phyloP scores from a whole-genome alignment of 1,284 basidiomycete species.

The Fomitopsis schrenkii region DNA sequence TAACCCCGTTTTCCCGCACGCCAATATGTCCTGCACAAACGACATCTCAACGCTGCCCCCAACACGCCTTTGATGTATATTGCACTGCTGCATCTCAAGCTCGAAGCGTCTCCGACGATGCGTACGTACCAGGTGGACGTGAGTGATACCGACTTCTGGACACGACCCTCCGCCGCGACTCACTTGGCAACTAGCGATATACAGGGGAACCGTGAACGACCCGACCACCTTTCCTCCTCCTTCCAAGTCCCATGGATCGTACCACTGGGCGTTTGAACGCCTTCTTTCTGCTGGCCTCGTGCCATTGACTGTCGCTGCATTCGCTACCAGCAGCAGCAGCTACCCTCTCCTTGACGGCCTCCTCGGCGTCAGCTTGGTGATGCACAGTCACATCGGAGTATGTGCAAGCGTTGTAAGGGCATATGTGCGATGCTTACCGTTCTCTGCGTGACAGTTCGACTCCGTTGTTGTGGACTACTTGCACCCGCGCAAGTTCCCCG shows the following conservation, averaged over 20 bases:
- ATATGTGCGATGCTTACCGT: background rate
- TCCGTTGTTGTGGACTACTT: constrained; percentile 83
- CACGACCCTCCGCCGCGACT: background rate
- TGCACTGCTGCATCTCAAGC: constrained; percentile 12
- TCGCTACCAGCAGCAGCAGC: constrained; percentile 63
- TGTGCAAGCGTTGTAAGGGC: constrained; percentile 19
- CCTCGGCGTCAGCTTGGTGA: constrained; percentile 81
- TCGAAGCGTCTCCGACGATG: constrained; percentile 23
- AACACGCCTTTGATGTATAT: background rate
- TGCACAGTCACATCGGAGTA: constrained; percentile 95
- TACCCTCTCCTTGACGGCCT: constrained; percentile 88
- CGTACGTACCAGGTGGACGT: constrained; percentile 71
- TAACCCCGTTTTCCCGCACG: background rate
- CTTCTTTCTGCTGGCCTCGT: constrained; percentile 85
- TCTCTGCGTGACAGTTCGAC: constrained; percentile 53
- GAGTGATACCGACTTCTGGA: constrained; percentile 30
- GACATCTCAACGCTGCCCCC: background rate
- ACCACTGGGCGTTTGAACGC: constrained; percentile 98
- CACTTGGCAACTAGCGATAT: constrained; percentile 60
- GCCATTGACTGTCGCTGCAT: constrained; percentile 83
- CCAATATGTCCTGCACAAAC: background rate
- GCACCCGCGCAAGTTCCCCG: constrained; percentile 90
- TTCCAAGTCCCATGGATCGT: constrained; percentile 82
- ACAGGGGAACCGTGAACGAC: constrained; percentile 95
- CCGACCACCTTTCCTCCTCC: constrained; percentile 86